A percentile compares a stretch with the other conserved stretches of the same genome.
phyloP scores from a whole-genome alignment of 1,139 yeast species.

The Sugiyamaella neomexicana region DNA sequence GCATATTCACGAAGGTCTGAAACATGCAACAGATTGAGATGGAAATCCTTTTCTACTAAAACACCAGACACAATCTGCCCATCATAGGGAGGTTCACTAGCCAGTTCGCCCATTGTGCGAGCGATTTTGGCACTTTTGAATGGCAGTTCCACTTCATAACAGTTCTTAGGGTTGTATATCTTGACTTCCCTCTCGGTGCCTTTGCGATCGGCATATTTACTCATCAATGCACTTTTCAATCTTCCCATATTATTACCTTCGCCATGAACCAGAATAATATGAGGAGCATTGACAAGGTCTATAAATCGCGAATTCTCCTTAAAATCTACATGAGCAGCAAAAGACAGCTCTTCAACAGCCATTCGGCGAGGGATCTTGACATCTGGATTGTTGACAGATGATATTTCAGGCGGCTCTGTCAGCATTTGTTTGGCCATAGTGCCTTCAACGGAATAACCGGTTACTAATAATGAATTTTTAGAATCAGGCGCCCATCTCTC shows the following conservation, averaged over 20 bases:
- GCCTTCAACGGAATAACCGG: slow-evolving; percentile 98
- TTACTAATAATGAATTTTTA: slow-evolving; percentile 78
- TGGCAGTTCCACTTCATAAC: slow-evolving; percentile 72
- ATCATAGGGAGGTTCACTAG: slow-evolving; percentile 45
- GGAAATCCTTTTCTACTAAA: slow-evolving; percentile 87
- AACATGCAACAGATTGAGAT: slow-evolving; percentile 74
- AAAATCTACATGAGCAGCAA: slow-evolving; percentile 98
- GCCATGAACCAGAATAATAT: slow-evolving; percentile 89
- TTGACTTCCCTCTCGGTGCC: slow-evolving; percentile 91
- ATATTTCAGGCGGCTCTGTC: slow-evolving; percentile 86
- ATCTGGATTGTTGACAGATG: slow-evolving; percentile 77
- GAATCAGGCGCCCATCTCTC: slow-evolving; percentile 99
- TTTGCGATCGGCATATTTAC: slow-evolving; percentile 78
- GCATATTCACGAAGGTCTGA: slow-evolving; percentile 89
- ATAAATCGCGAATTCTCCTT: slow-evolving; percentile 90
- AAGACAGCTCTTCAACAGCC: slow-evolving; percentile 90
- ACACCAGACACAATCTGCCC: slow-evolving; percentile 75
- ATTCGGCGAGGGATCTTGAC: slow-evolving; percentile 82
- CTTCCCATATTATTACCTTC: slow-evolving; percentile 98
- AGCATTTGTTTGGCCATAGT: slow-evolving; percentile 91
- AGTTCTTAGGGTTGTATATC: slow-evolving; percentile 89
- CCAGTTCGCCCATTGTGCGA: slow-evolving; percentile 77
- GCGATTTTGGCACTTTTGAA: slow-evolving; percentile 86
- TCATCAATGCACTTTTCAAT: slow-evolving; percentile 83
- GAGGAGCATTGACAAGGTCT: slow-evolving; percentile 79